These are phyloP conservation scores for Mucuna pruriens DNA, from an alignment of 306 rosid genomes.

Conservation along the genomic window DNA sequence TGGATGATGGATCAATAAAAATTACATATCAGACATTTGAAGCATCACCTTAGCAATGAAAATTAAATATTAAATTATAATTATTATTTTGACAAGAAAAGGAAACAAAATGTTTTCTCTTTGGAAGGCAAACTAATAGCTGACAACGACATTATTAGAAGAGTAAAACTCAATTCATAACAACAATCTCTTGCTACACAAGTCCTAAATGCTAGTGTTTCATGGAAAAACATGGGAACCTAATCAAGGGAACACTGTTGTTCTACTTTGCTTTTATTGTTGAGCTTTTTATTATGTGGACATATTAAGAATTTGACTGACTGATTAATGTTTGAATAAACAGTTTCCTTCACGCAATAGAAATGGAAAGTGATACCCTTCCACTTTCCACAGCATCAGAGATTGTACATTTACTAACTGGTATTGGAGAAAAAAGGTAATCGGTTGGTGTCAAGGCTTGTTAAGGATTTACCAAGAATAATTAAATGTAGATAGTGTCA, in stretches of 20 bases:
- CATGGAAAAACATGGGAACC: constrained; percentile 11
- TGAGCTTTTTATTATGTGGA: background rate
- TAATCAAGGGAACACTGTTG: background rate
- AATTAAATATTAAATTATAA: background rate
- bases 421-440: constrained; percentile 2
- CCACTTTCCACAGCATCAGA: constrained; percentile 3
- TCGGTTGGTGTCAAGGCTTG: background rate
- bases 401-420: background rate
- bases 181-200: background rate
- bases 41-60: background rate
- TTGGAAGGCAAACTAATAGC: background rate
- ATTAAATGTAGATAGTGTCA: background rate
- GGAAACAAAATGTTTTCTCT: background rate
- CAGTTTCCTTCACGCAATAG: constrained; percentile 20
- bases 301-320: background rate
- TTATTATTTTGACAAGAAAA: constrained; percentile 12
- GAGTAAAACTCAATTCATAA: background rate
- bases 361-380: constrained; percentile 3
- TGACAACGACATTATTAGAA: background rate
- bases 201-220: background rate
- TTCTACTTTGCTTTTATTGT: background rate
- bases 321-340: background rate
- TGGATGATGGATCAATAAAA: background rate
- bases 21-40: background rate
- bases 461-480: background rate